These are phyloP conservation scores for Chlorella ohadii DNA, from an alignment of 139 green algal genomes.

Conservation along the genomic window DNA sequence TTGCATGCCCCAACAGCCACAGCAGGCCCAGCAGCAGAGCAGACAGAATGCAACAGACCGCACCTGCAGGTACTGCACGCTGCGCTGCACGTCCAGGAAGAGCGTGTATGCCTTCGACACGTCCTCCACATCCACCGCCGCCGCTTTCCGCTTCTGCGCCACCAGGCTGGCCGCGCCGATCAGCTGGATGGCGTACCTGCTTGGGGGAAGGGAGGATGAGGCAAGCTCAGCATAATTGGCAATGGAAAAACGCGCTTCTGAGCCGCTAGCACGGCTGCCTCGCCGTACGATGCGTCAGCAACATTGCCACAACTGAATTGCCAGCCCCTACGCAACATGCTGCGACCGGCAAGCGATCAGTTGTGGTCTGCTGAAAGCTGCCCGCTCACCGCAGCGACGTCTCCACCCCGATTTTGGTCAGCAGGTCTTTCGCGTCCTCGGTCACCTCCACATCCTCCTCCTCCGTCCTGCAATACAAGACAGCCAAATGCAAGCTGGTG, in stretches of 20 bases:
- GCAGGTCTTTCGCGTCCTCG: constrained; percentile 93
- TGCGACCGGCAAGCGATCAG: no score
- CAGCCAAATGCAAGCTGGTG: no score
- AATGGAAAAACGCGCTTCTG: no score
- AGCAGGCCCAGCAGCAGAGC: neutral
- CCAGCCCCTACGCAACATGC: no score
- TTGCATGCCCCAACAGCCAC: neutral
- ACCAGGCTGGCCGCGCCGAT: constrained; percentile 93
- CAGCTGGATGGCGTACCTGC: constrained; percentile 94
- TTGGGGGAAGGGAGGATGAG: no score
- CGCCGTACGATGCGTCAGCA: no score
- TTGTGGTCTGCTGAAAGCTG: no score
- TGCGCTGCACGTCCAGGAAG: constrained; percentile 94
- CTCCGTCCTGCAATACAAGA: constrained; percentile 41
- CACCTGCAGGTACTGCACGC: constrained; percentile 46
- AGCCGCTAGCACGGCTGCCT: no score
- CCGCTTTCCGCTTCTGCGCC: constrained; percentile 83
- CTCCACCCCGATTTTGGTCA: constrained; percentile 96
- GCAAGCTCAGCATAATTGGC: no score
- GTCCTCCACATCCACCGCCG: constrained; percentile 95
- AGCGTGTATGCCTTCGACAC: constrained; percentile 93
- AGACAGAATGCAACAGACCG: neutral
- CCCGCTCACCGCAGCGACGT: constrained; percentile 79
- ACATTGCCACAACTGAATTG: no score
- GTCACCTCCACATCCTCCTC: constrained; percentile 83